Evolutionary conservation across 306 rosid genomes (phyloP), one percentile per base, ranked within the genome.

Genomic region (Lotus japonicus): DNA sequence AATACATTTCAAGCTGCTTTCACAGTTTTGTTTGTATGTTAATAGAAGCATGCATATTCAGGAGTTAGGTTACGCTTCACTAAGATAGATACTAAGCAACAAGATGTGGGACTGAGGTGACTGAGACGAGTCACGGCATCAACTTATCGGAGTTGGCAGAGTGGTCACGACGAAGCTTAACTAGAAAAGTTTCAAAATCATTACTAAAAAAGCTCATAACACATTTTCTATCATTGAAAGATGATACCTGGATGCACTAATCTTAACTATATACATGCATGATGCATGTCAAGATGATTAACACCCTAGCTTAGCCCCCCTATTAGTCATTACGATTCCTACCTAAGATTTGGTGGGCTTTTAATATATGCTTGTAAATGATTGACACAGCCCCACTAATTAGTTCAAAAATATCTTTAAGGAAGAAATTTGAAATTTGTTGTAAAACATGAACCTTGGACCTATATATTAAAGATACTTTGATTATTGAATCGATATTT

Each of bases 281-380:
- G n/a, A n/a, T n/a, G 76, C 42, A 73, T 55, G 67, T 35, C 72
- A 61, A 71, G 77, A 38, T 83, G 81, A 77, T 71, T 68, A 77
- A 72, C 73, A 72, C 53, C 36, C 53, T 77, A 50, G 57, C 63
- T 48, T 52, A 60, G 49, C 70, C 70, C 70, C 33, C 33, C 33
- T 49, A 69, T 44, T 64, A 56, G 79, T 82, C 51, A 71, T 54
- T 67, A 11, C 42, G 6, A 59, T 64, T 51, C 79, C 70, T 39
- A 77, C 66, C 70, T 59, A 81, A 58, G 74, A 56, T 63, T 81
- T 41, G 72, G 78, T 71, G 53, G 64, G 74, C 68, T 31, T 78
- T 70, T 43, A 42, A 45, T 63, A 45, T 39, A 54, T 35, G 23
- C 15, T 23, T 16, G 7, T 26, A 4, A 26, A 26, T 41, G 59